phyloP scores from a whole-genome alignment of 768 basidiomycete genomes.

The Termitomyces bulborhizus region DNA sequence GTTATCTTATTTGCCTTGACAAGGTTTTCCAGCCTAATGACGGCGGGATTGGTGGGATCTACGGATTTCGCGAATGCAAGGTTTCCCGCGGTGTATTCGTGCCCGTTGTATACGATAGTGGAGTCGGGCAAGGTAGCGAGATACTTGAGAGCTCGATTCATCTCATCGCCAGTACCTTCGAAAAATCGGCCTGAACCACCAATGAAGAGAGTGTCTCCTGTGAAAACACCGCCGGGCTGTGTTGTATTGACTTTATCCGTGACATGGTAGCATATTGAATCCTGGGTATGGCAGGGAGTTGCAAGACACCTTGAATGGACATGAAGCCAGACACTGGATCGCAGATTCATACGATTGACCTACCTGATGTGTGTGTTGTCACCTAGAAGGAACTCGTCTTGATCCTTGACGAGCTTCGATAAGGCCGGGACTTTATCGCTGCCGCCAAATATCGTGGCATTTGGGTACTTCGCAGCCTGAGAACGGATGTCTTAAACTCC shows the following conservation, averaged over 20 bases:
- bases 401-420: slow-evolving; percentile 73
- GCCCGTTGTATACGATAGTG: slow-evolving; percentile 83
- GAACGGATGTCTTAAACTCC: slow-evolving; percentile 3
- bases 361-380: slow-evolving; percentile 57
- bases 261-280: slow-evolving; percentile 89
- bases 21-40: slow-evolving; percentile 54
- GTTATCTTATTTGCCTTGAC: slow-evolving; percentile 56
- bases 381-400: slow-evolving; percentile 73
- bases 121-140: slow-evolving; percentile 70
- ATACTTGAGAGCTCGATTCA: slow-evolving; percentile 70
- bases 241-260: slow-evolving; percentile 41
- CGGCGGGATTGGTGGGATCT: slow-evolving; percentile 51
- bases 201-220: slow-evolving; percentile 89
- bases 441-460: slow-evolving; percentile 72
- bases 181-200: slow-evolving; percentile 94
- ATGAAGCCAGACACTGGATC: slow-evolving; percentile 3
- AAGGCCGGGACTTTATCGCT: slow-evolving; percentile 62
- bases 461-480: slow-evolving; percentile 37
- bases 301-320: slow-evolving; percentile 57
- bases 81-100: slow-evolving; percentile 83
- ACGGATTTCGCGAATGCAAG: slow-evolving; percentile 64
- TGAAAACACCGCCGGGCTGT: slow-evolving; percentile 79
- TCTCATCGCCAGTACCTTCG: slow-evolving; percentile 75
- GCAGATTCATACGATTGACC: neutral
- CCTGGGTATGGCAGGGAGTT: slow-evolving; percentile 93